Evolutionary conservation across 345 rosid genomes (phyloP).

Genomic region (Boechera retrofracta): DNA sequence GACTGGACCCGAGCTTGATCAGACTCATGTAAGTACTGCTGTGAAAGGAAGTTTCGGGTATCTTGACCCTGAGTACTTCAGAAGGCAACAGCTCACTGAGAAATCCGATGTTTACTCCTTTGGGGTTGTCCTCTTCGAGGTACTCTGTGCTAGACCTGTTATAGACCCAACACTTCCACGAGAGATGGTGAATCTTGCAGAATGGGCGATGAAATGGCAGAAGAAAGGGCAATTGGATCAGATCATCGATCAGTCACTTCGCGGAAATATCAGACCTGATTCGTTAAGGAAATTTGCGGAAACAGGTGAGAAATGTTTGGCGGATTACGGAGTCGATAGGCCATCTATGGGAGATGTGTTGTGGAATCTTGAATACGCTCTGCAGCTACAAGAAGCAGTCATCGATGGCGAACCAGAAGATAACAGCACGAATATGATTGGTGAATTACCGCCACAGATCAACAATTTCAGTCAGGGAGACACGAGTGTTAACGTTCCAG

Average conservation of each 20-base stretch:
- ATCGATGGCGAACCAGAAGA: constrained; percentile 73
- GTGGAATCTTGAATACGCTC: constrained; percentile 45
- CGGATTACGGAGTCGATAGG: constrained; percentile 40
- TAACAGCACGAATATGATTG: constrained; percentile 81
- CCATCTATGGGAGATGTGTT: constrained; percentile 52
- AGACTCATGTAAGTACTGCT: constrained; percentile 54
- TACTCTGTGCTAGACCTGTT: constrained; percentile 51
- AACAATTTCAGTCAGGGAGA: constrained; percentile 68
- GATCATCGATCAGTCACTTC: constrained; percentile 40
- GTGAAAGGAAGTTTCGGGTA: constrained; percentile 57
- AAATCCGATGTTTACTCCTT: constrained; percentile 58
- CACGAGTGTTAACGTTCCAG: constrained; percentile 41
- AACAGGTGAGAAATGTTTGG: constrained; percentile 45
- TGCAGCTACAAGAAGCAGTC: constrained; percentile 49
- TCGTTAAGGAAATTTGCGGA: constrained; percentile 43
- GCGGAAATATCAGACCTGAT: constrained; percentile 34
- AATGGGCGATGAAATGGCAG: constrained; percentile 47
- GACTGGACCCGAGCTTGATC: constrained; percentile 54
- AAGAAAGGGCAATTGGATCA: constrained; percentile 40
- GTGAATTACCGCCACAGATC: constrained; percentile 70
- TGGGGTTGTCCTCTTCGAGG: constrained; percentile 55
- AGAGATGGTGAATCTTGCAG: constrained; percentile 45
- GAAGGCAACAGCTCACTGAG: constrained; percentile 54
- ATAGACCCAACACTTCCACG: constrained; percentile 49
- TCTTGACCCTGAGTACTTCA: constrained; percentile 54